These are phyloP conservation scores for Cryptococcus sp. DNA, from an alignment of 1,284 basidiomycete genomes.

Conservation along the genomic window DNA sequence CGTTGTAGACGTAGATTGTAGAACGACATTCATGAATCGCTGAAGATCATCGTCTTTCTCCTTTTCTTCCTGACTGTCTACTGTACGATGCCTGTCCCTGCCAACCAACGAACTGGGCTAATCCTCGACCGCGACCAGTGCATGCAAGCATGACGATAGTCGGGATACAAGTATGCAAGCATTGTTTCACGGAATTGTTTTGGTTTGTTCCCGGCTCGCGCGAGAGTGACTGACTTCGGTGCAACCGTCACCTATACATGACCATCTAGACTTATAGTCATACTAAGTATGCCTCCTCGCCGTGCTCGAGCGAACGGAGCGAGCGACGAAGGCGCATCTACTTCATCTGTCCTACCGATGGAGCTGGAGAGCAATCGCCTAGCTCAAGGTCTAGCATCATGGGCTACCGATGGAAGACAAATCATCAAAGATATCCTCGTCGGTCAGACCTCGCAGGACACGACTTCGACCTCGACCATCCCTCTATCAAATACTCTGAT, in stretches of 20 bases:
- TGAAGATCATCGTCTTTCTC: too few species aligned
- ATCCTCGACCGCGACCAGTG: too few species aligned
- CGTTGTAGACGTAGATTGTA: conserved; percentile 30
- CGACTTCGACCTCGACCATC: not conserved
- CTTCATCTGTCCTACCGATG: not conserved
- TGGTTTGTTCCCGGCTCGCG: not conserved
- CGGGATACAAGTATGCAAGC: too few species aligned
- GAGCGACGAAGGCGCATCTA: not conserved
- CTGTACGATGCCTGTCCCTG: too few species aligned
- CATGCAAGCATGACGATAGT: too few species aligned
- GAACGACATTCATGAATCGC: not conserved
- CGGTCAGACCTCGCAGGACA: not conserved
- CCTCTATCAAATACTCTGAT: not conserved
- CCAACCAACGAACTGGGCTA: too few species aligned
- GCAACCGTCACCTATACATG: not conserved
- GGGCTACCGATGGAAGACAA: not conserved
- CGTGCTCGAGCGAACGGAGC: not conserved
- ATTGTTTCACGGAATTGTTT: not conserved
- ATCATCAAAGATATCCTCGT: not conserved
- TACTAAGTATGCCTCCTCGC: not conserved
- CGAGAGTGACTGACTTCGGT: not conserved
- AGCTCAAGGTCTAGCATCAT: not conserved
- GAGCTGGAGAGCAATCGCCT: not conserved
- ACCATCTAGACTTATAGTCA: not conserved
- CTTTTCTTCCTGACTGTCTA: too few species aligned